Evolutionary conservation across 345 rosid species (phyloP).

Genomic region (Eucalyptus marginata): DNA sequence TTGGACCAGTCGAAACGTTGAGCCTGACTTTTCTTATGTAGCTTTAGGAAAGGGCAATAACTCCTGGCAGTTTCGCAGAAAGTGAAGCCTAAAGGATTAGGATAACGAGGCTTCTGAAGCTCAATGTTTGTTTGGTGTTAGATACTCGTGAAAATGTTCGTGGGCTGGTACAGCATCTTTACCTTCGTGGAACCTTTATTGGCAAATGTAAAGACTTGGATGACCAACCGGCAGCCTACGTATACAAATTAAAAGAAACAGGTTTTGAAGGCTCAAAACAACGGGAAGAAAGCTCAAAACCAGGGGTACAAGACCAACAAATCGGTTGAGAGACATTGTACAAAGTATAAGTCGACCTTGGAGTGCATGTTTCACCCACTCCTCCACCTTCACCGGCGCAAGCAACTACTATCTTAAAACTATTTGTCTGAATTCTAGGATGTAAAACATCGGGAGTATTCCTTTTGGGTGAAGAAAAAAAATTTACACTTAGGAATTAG

Average conservation of each 20-base stretch:
- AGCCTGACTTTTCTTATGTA: neutral
- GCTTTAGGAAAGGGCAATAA: neutral
- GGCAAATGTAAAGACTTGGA: neutral
- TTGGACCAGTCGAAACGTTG: neutral
- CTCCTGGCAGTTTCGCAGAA: neutral
- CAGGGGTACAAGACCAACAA: too few relatives aligned
- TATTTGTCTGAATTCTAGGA: too few relatives aligned
- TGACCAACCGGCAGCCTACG: neutral
- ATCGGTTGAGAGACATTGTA: too few relatives aligned
- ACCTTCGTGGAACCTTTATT: neutral
- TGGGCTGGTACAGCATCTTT: neutral
- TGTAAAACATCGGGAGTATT: too few relatives aligned
- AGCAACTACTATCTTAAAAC: too few relatives aligned
- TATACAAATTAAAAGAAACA: neutral
- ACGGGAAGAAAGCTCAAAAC: neutral
- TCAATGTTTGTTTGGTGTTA: neutral
- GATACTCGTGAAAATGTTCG: neutral
- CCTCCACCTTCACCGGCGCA: too few relatives aligned
- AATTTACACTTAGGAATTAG: too few relatives aligned
- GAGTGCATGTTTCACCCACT: too few relatives aligned
- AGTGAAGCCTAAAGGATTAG: neutral
- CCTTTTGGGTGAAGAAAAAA: too few relatives aligned
- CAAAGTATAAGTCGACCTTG: too few relatives aligned
- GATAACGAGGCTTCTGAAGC: neutral
- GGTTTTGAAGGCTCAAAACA: neutral